A percentile compares a stretch with the other conserved stretches of the same genome.
These are phyloP conservation scores for Solanum bukasovii DNA, from an alignment of 257 asterid genomes.

Conservation along the genomic window DNA sequence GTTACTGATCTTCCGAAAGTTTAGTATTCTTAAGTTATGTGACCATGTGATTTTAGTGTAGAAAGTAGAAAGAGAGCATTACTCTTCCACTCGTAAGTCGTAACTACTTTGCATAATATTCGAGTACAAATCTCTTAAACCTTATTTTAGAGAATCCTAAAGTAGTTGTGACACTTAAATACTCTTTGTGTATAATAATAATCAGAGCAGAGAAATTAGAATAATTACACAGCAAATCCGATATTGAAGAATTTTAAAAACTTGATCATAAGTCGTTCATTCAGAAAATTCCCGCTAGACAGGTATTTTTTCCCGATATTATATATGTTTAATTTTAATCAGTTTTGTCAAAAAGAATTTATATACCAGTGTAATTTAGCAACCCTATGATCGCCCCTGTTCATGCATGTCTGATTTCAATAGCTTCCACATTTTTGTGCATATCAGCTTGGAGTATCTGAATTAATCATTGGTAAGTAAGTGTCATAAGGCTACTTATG, in stretches of 20 bases:
- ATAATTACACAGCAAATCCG: neutral
- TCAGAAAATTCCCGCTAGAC: neutral
- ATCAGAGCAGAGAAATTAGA: neutral
- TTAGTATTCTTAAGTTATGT: neutral
- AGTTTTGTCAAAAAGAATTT: neutral
- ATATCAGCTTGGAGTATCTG: neutral
- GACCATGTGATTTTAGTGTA: neutral
- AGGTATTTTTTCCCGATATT: neutral
- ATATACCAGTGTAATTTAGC: too few species aligned
- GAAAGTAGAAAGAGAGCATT: neutral
- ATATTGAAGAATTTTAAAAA: neutral
- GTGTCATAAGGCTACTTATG: too few species aligned
- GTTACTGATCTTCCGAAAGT: neutral
- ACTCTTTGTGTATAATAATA: neutral
- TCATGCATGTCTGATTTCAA: neutral
- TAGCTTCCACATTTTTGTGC: too few species aligned
- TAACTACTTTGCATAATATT: neutral
- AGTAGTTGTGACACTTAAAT: neutral
- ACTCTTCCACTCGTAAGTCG: neutral
- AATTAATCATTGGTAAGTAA: neutral
- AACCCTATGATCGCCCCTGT: too few species aligned
- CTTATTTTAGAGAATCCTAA: neutral
- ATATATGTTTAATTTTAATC: neutral
- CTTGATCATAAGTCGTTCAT: neutral
- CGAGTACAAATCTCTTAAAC: neutral